These are phyloP conservation scores for Chaetomium fimeti DNA, from an alignment of 495 filamentous ascomycete genomes.

Conservation along the genomic window DNA sequence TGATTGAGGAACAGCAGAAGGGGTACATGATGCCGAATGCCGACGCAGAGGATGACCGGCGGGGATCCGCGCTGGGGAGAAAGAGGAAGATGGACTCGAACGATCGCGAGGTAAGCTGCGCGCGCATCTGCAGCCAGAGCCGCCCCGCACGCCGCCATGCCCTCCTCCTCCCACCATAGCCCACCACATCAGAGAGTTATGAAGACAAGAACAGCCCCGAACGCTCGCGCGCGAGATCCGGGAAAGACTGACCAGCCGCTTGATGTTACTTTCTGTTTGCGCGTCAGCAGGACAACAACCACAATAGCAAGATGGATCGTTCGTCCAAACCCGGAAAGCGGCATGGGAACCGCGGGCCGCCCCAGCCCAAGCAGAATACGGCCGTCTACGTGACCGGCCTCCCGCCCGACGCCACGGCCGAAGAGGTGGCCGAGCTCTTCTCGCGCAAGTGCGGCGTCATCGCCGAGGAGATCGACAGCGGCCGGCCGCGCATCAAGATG, in stretches of 20 bases:
- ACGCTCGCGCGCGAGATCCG: slow-evolving; percentile 20
- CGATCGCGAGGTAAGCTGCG: slow-evolving; percentile 58
- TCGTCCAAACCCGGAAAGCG: slow-evolving; percentile 32
- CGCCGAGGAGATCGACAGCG: slow-evolving; percentile 86
- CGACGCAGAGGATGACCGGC: slow-evolving; percentile 55
- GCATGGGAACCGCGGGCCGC: slow-evolving; percentile 28
- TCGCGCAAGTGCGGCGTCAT: slow-evolving; percentile 86
- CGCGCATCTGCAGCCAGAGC: slow-evolving; percentile 28
- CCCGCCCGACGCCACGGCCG: slow-evolving; percentile 69
- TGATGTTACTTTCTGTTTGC: slow-evolving; percentile 30
- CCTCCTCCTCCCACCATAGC: slow-evolving; percentile 18
- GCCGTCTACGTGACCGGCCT: slow-evolving; percentile 88
- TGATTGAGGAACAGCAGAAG: slow-evolving; percentile 73
- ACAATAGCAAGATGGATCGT: slow-evolving; percentile 25
- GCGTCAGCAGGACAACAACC: slow-evolving; percentile 30
- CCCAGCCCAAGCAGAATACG: slow-evolving; percentile 68
- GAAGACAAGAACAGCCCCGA: slow-evolving; percentile 21
- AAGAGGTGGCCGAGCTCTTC: slow-evolving; percentile 82
- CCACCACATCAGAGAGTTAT: slow-evolving; percentile 10
- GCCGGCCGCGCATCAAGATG: slow-evolving; percentile 84
- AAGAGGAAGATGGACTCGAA: slow-evolving; percentile 69
- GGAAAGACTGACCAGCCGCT: slow-evolving; percentile 34
- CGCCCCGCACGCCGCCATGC: slow-evolving; percentile 16
- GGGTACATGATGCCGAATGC: slow-evolving; percentile 61
- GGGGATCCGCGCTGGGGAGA: slow-evolving; percentile 45